Evolutionary conservation across 2,329 filamentous ascomycete genomes (phyloP), one percentile per base, ranked within the genome.

Genomic region (Beauveria sp.): DNA sequence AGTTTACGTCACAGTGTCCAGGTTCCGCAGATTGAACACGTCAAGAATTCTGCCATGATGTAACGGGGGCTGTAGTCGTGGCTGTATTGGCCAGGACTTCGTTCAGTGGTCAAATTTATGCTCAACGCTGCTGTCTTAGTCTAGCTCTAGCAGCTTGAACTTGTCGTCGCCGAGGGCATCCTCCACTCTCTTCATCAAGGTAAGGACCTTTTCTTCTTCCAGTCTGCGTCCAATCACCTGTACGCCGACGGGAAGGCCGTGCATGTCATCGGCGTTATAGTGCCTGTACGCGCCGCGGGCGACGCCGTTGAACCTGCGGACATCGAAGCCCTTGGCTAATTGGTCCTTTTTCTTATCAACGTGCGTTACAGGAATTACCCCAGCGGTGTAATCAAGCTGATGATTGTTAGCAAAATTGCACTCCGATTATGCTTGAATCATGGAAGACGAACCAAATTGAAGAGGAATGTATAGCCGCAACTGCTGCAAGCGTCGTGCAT

Each of bases 381-480:
- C 93, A 14, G 85, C 83, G 1, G 89, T 85, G 74, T 97, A 97
- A 71, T 97, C 93, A 54, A 97, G 84, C 85, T 90, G 64, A 24
- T 10, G 12, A 9, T 14, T 38, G 42, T 68, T 52, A 67, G 64
- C 12, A 31, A 45, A 10, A 14, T 28, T 8, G 5, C 40, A 24
- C 40, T 16, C 1, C 1, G 34, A n/a, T 26, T 4, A 2, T 24
- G 2, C 12, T n/a, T 38, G 28, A 3, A n/a, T 4, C 84, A 74
- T 76, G 16, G n/a, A n/a, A 12, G 22, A 28, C 51, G 51, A 8
- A 90, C 88, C 69, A 97, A 66, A 69, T 97, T 97, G 78, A 95
- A 98, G 61, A 96, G 75, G 72, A 97, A 96, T 0, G 93, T 97
- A 71, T 98, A 97, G 1, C 91, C 92, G 69, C 93, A 97, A 66